Percentiles rank a stretch among this genome's conserved stretches.
Evolutionary conservation across 306 rosid species (phyloP).

Genomic region (Quercus robur): DNA sequence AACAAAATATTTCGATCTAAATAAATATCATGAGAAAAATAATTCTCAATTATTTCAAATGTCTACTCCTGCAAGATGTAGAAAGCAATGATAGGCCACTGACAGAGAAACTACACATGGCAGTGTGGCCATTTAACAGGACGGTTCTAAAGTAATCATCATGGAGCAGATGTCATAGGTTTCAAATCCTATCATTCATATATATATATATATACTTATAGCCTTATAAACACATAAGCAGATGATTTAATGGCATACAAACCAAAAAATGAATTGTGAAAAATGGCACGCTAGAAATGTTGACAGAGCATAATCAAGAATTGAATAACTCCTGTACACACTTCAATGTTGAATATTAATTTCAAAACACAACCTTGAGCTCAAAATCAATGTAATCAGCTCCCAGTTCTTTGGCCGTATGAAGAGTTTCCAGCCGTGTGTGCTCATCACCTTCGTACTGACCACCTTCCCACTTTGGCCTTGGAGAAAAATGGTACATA

Average conservation of each 20-base stretch:
- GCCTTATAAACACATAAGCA: background rate
- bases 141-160: background rate
- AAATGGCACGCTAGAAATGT: background rate
- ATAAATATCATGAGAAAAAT: background rate
- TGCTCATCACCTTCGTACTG: constrained; percentile 27
- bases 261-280: background rate
- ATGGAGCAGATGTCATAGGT: no score
- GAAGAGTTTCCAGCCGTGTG: constrained; percentile 25
- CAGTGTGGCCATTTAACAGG: background rate
- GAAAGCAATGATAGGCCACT: background rate
- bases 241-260: background rate
- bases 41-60: background rate
- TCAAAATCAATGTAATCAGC: constrained; percentile 47
- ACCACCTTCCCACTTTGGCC: constrained; percentile 37
- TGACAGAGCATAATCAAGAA: background rate
- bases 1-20: background rate
- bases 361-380: constrained; percentile 26
- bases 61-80: background rate
- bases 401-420: constrained; percentile 32
- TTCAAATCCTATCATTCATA: no score
- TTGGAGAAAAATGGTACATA: background rate
- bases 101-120: background rate
- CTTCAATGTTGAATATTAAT: background rate
- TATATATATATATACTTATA: background rate
- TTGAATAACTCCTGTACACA: background rate